Conservation (phyloP, 208 protist genomes). For the Strigomonas culicis region DNA sequence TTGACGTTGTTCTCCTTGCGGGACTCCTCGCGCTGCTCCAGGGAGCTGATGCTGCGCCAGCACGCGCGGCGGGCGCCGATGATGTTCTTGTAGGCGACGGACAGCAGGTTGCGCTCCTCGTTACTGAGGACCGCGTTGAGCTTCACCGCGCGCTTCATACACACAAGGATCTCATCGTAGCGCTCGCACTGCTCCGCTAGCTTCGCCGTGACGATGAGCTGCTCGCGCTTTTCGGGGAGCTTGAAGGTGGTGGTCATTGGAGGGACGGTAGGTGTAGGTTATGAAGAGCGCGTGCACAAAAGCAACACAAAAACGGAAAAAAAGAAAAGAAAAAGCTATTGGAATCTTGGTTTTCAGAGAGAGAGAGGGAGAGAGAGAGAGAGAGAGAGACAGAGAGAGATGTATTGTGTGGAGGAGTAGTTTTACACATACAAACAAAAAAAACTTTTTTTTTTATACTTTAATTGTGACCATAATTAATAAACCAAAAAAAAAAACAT, state of each 20-base stretch:
- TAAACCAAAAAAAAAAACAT: conserved; percentile 1
- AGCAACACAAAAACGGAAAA: conserved; percentile 1
- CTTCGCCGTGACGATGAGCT: conserved; percentile 95
- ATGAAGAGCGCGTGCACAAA: not conserved
- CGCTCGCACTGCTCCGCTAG: conserved; percentile 99
- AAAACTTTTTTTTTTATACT: conserved; percentile 2
- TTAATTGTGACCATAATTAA: too few relatives aligned
- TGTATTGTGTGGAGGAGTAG: conserved; percentile 2
- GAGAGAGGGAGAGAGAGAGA: not conserved
- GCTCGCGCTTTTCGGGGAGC: conserved; percentile 90
- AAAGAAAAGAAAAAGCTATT: conserved; percentile 3
- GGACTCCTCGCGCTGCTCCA: conserved; percentile 96
- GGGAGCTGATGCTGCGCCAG: conserved; percentile 98
- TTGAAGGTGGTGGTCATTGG: conserved; percentile 44
- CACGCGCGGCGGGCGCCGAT: conserved; percentile 98
- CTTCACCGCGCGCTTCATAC: conserved; percentile 97
- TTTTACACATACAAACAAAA: conserved; percentile 1
- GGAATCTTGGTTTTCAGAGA: conserved; percentile 1
- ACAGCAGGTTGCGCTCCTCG: conserved; percentile 99
- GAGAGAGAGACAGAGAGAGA: conserved; percentile 9
- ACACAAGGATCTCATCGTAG: conserved; percentile 99
- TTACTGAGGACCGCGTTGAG: conserved; percentile 93
- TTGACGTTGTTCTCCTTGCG: conserved; percentile 88
- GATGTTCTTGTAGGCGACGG: conserved; percentile 99
- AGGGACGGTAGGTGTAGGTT: not conserved